Conservation (phyloP, 306 rosid genomes). For the Quercus agrifolia region DNA sequence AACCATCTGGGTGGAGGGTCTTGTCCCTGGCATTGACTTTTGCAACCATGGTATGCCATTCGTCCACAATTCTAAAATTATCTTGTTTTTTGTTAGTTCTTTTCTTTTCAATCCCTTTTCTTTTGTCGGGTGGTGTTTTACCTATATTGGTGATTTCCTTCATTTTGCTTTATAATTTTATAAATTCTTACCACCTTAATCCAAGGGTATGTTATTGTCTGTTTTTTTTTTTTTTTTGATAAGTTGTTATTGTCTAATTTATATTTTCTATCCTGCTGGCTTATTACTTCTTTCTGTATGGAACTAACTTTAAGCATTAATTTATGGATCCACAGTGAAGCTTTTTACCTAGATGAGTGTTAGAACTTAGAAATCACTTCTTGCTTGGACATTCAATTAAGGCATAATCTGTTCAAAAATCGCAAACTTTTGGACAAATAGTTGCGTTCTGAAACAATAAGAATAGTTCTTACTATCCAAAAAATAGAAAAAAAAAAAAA, state of each 20-base stretch:
- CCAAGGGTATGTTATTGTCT: too few relatives aligned
- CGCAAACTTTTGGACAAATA: neutral
- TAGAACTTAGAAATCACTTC: neutral
- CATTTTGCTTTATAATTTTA: neutral
- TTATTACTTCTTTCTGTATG: neutral
- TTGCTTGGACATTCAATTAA: neutral
- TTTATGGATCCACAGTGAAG: neutral
- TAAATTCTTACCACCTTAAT: neutral
- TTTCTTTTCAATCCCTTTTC: conserved; percentile 12
- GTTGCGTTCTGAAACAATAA: neutral
- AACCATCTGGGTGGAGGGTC: conserved; percentile 95
- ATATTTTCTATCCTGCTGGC: neutral
- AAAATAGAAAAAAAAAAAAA: neutral
- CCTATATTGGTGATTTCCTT: neutral
- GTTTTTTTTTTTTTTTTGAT: too few relatives aligned
- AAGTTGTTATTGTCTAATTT: too few relatives aligned
- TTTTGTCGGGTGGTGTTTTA: neutral
- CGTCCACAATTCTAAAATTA: conserved; percentile 15
- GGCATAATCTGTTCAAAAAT: neutral
- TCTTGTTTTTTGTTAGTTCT: conserved; percentile 3
- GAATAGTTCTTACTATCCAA: neutral
- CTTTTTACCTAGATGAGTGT: neutral
- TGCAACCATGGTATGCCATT: conserved; percentile 82
- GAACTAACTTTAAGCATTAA: neutral
- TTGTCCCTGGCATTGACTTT: conserved; percentile 95